Base-by-base conservation (phyloP, 176 grass and related monocot species). In the Triticum dicoccoides region DNA sequence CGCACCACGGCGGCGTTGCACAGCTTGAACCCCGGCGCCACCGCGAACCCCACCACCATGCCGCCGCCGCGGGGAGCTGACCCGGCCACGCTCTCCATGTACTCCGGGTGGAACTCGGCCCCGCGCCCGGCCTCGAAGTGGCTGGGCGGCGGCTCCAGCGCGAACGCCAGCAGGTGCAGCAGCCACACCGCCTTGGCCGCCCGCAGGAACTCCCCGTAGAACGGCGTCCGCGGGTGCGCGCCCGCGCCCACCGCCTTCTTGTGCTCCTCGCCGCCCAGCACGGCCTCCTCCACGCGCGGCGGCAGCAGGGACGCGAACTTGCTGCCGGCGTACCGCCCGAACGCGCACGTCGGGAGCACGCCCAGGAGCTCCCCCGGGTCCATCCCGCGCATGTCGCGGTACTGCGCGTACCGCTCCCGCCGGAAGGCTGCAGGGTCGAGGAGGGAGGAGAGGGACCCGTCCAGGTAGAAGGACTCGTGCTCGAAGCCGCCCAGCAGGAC, bases 401-500 rank as follows among this genome's bases (percentile, higher is more conserved):
- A 96, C 85, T 98, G 97, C 78, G 83, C 13, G 88, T 92, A 93
- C 77, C 87, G 90, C 59, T 91, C 92, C 11, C 90, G 83, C 5
- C 94, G 94, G 90, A 91, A 98, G 13, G 93, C 94, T 3, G 86
- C 84, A 18, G 97, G 97, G 65, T 94, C 89, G 9, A 98, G 92
- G 76, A 98, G 94, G 10, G 97, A 98, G 1, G 93, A 90, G 37
- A 98, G 97, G 12, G 97, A 98, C 3, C 97, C 97, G 69, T 98
- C 97, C 8, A 98, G 82, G 92, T 96, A 98, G 90, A 98, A 98
- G 7, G 97, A 93, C 86, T 98, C 97, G 62, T 98, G 93, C 89
- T 98, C 97, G 84, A 98, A 98, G 32, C 92, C 93, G 58, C 88
- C 86, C 70, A 98, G 95, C 66, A 96, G 82, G 11, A 80, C 87